Evolutionary conservation across 768 basidiomycete genomes (phyloP), one percentile per base, ranked within the genome.

Genomic region (Pleurotus tuoliensis): DNA sequence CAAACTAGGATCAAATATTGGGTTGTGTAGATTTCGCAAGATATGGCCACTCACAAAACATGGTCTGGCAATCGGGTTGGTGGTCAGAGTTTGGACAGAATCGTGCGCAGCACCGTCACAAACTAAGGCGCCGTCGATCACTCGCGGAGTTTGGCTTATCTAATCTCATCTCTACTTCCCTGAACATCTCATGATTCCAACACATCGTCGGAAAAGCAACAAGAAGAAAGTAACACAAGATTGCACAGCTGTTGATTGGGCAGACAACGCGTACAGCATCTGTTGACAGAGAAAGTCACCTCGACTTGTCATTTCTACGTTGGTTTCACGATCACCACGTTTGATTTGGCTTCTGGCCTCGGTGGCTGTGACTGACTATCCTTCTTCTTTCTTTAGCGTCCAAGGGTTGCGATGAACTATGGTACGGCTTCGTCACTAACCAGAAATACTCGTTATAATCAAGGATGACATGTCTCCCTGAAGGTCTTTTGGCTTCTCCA

Each of bases 1-100:
- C 79, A 83, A 40, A 83, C 81, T 82, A 60, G 9, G 30, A 22
- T 48, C 12, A 59, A 5, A 40, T 48, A 47, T 11, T 37, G 8
- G 5, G 9, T 51, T n/a, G 49, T 16, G 40, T 40, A 56, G 37
- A 51, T 34, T 34, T 50, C 20, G 27, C 5, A 41, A 30, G n/a
- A 41, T 20, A 16, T 9, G 6, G 22, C 30, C 13, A 53, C 66
- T 63, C 40, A 69, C 73, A 60, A 60, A 64, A 61, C 66, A 72
- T 61, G 59, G 66, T 43, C 58, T 15, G 20, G 6, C 16, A n/a
- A 16, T 44, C 16, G 16, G 13, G 20, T 44, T 44, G 6, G 43
- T n/a, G 43, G 43, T 22, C 20, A 22, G 20, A 22, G 43, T n/a
- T 8, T 15, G 9, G 43, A 12, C 16, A 13, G 43, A 22, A 44